Base-by-base conservation (phyloP, 371 early-diverging fungal genomes). In the Mortierella polycephala region DNA sequence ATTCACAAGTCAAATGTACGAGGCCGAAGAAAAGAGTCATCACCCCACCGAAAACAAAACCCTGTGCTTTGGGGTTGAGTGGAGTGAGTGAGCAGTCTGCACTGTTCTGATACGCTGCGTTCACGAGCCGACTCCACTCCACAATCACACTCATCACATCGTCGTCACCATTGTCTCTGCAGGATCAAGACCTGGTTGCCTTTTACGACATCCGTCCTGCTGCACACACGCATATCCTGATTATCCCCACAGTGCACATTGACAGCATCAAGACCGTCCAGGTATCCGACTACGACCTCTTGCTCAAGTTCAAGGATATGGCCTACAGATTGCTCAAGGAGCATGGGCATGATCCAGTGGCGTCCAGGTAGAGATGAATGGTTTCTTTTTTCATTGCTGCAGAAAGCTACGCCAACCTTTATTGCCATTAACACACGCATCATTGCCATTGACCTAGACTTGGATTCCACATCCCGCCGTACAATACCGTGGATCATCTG, bases 161-260 rank as follows among this genome's bases (percentile, higher is more conserved):
- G 30, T 30, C 30, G 30, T 30, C 30, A 30, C 30, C 30, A 4
- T 30, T 30, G 30, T 30, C 4, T 30, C 30, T 16, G 0, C 45
- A 69, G 74, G 74, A 69, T 37, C n/a, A 63, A 0, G 64, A 74
- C 5, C 64, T 74, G 2, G 49, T 61, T 2, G 69, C 69, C 13
- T 74, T 74, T 54, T 53, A 64, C 40, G 69, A 74, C 46, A 59
- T 68, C 57, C 49, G 41, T 8, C 75, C 66, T 14, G 64, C 75
- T 6, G 75, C 75, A 21, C 53, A 75, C 58, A 69, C 75, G 0
- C 75, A 69, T n/a, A 64, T 75, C 62, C 57, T 69, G 13, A 64
- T 75, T 59, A 62, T 69, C 14, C 70, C 69, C 23, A 57, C 16
- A 1, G 40, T 37, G 7, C 75, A 69, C 39, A 52, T 69, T 23